Percentiles rank a stretch among this genome's conserved stretches.
phyloP scores from a whole-genome alignment of 2,329 filamentous ascomycete genomes.

The Blastomyces gilchristii region DNA sequence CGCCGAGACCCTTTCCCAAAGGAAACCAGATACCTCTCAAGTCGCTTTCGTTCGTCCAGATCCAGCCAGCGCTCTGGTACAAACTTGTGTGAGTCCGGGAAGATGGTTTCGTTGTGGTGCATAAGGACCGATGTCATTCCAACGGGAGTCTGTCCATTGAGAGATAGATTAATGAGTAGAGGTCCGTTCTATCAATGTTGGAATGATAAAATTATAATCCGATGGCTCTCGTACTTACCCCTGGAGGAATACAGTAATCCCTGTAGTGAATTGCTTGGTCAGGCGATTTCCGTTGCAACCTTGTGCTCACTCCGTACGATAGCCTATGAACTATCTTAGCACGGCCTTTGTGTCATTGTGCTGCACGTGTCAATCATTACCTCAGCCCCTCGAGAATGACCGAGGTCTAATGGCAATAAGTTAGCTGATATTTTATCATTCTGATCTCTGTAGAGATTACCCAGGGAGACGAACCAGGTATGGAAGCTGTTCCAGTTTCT shows the following conservation, averaged over 20 bases:
- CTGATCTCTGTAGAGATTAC: too few species aligned
- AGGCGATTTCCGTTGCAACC: slow-evolving; percentile 13
- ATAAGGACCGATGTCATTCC: slow-evolving; percentile 17
- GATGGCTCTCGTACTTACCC: slow-evolving; percentile 4
- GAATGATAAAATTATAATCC: not conserved
- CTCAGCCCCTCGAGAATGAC: slow-evolving; percentile 12
- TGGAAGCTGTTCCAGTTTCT: slow-evolving; percentile 6
- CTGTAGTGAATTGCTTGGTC: slow-evolving; percentile 10
- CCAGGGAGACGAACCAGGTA: slow-evolving; percentile 8
- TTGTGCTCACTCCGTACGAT: slow-evolving; percentile 12
- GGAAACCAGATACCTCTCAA: slow-evolving; percentile 18
- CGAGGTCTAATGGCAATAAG: slow-evolving; percentile 5
- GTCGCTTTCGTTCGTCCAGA: slow-evolving; percentile 11
- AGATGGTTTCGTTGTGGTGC: slow-evolving; percentile 18
- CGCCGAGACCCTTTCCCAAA: slow-evolving; percentile 18
- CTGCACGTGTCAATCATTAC: not conserved
- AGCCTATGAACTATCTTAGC: slow-evolving; percentile 8
- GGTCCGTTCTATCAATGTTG: not conserved
- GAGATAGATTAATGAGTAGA: not conserved
- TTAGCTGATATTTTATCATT: not conserved
- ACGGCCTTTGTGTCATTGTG: not conserved
- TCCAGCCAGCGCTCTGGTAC: slow-evolving; percentile 21
- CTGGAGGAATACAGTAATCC: slow-evolving; percentile 13
- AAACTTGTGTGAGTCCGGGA: slow-evolving; percentile 18
- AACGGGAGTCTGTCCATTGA: slow-evolving; percentile 16